phyloP scores from a whole-genome alignment of 768 basidiomycete species.

The Pisolithus sp. region DNA sequence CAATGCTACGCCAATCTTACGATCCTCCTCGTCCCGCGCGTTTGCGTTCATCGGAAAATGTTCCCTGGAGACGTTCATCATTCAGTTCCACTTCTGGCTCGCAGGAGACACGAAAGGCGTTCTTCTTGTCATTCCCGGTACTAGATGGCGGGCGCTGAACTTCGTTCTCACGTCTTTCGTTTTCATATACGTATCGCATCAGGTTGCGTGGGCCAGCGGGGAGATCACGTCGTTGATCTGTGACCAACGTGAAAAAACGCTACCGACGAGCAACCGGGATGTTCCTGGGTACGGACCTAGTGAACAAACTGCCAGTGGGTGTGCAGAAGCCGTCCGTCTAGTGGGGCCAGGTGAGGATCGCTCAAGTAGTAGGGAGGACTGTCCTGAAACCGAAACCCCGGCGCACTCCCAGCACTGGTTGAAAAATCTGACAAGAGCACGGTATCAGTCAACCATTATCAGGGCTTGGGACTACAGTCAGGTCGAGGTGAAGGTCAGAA shows the following conservation, averaged over 20 bases:
- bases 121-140: constrained; percentile 72
- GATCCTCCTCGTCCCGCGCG: constrained; percentile 58
- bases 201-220: constrained; percentile 68
- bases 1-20: constrained; percentile 64
- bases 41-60: constrained; percentile 84
- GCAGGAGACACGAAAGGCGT: constrained; percentile 80
- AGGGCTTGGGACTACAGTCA: constrained; percentile 20
- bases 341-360: background rate
- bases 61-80: constrained; percentile 87
- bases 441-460: constrained; percentile 4
- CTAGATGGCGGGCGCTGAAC: constrained; percentile 68
- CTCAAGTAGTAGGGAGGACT: constrained; percentile 14
- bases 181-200: constrained; percentile 77
- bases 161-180: constrained; percentile 66
- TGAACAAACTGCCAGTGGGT: background rate
- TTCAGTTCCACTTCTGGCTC: constrained; percentile 86
- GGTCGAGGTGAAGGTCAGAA: constrained; percentile 38
- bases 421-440: constrained; percentile 39
- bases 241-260: constrained; percentile 23
- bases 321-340: constrained; percentile 10
- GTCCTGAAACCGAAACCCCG: constrained; percentile 34
- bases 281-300: background rate
- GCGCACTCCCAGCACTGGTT: constrained; percentile 38
- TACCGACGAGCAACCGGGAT: constrained; percentile 13
- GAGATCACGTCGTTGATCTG: constrained; percentile 61